Evolutionary conservation across 1,284 basidiomycete species (phyloP), one percentile per base, ranked within the genome.

Genomic region (Ceratobasidium theobromae): DNA sequence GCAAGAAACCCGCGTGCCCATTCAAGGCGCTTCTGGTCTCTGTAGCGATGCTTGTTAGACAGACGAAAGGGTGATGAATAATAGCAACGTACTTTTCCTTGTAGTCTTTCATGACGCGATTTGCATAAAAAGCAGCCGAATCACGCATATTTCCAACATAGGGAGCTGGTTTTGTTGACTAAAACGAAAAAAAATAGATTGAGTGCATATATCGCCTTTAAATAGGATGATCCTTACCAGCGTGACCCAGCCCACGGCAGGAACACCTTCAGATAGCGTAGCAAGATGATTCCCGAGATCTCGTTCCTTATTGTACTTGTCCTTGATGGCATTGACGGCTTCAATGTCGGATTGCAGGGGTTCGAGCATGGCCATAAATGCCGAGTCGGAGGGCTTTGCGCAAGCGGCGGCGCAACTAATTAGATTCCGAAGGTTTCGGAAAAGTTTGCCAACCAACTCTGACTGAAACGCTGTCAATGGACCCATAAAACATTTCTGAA

Each of bases 231-330:
- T 28, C 35, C 79, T 76, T 72, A 94, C 93, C 62, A 88, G 81
- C 52, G 88, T 84, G 49, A 99, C 86, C 96, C 96, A 99, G n/a
- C 89, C 95, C 60, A 93, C 85, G n/a, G 84, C 87, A 8, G 88
- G 82, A 0, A 87, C 88, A 12, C 91, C 93, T 74, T 97, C 95
- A 12, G 87, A 85, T 35, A 98, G 80, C 35, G 88, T 84, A 38
- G 84, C 88, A 45, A 98, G 79, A 73, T 96, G 93, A 54, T 86
- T 86, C 70, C 85, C 87, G 84, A 89, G 93, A 62, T 91, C 89
- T 68, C 91, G 81, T 66, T 94, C 92, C 73, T 77, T 75, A 70
- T 91, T 80, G 70, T 90, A 88, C 65, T 86, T 85, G 71, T 98
- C 94, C 76, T 95, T 94, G 69, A 89, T 80, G 60, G 88, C 87